Evolutionary conservation across 148 eudicot species (phyloP).

Genomic region (Rhododendron molle): DNA sequence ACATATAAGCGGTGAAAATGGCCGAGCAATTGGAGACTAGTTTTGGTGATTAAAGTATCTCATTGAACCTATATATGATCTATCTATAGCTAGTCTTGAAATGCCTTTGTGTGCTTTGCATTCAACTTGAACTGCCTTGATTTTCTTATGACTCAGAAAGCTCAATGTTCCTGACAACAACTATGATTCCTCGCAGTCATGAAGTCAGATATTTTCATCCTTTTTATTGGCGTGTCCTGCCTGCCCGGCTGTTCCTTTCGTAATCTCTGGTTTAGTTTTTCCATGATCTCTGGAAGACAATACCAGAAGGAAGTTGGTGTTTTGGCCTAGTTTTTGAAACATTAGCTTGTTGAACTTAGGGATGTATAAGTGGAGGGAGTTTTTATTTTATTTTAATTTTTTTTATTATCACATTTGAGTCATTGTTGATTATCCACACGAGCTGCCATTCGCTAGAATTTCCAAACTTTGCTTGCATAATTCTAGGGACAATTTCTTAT

Average conservation of each 20-base stretch:
- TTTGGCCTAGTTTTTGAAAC: not conserved
- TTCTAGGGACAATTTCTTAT: not conserved
- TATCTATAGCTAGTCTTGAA: not conserved
- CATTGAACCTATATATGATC: not conserved
- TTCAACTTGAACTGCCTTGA: not conserved
- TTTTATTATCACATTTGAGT: not conserved
- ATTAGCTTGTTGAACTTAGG: not conserved
- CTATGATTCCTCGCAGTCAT: not conserved
- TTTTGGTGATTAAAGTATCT: not conserved
- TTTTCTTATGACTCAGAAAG: constrained; percentile 1
- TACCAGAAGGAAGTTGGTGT: not conserved
- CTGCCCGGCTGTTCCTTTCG: not conserved
- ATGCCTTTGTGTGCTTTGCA: not conserved
- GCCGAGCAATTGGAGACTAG: not conserved
- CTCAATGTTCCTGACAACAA: not conserved
- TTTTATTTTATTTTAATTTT: too few relatives aligned
- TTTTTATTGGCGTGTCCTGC: not conserved
- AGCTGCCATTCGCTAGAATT: not conserved
- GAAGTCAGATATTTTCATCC: not conserved
- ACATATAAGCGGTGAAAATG: not conserved
- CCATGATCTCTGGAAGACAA: not conserved
- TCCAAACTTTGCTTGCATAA: not conserved
- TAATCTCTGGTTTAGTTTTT: not conserved
- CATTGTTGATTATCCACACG: not conserved
- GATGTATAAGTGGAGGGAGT: not conserved